Percentiles rank a stretch among this genome's conserved stretches.
These are phyloP conservation scores for Helianthus annuus DNA, from an alignment of 129 eudicot genomes.

Conservation along the genomic window HanXRQr2.0-SUNRISE NC_035434.2:120695005-120695504, in stretches of 20 bases:
- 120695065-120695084: slow-evolving; percentile 30
- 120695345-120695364: neutral
- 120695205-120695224: slow-evolving; percentile 32
- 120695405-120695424: neutral
- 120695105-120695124: neutral
- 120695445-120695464: neutral
- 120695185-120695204: slow-evolving; percentile 21
- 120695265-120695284: slow-evolving; percentile 6
- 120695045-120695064: slow-evolving; percentile 25
- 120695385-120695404: neutral
- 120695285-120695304: neutral
- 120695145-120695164: slow-evolving; percentile 9
- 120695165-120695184: slow-evolving; percentile 33
- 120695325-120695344: neutral
- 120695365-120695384: neutral
- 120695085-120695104: slow-evolving; percentile 34
- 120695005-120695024: slow-evolving; percentile 52
- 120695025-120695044: slow-evolving; percentile 54
- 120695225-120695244: slow-evolving; percentile 31
- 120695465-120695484: neutral
- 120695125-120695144: slow-evolving; percentile 2
- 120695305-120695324: neutral
- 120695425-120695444: neutral
- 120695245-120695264: slow-evolving; percentile 17
- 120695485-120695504: neutral